These are phyloP conservation scores for Dictyostelium capitatum DNA, from an alignment of 78 protist species.

Conservation along the genomic window DNA sequence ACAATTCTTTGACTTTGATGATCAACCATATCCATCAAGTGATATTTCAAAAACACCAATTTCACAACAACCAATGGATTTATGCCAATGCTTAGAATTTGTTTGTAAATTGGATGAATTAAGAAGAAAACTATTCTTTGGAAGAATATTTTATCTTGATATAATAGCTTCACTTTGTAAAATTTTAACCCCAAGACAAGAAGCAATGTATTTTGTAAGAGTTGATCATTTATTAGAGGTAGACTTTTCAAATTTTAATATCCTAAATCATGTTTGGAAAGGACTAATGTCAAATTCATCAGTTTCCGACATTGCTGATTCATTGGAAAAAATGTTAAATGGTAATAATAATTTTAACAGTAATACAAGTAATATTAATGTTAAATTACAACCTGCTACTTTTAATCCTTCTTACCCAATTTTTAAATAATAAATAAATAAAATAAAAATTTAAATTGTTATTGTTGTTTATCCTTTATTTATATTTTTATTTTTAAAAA, in stretches of 20 bases:
- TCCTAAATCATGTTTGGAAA: constrained; percentile 58
- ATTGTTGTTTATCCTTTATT: too few species aligned
- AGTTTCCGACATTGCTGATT: too few species aligned
- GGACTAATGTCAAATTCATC: constrained; percentile 2
- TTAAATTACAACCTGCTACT: too few species aligned
- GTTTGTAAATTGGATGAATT: constrained; percentile 26
- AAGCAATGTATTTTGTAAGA: constrained; percentile 43
- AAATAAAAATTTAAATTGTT: too few species aligned
- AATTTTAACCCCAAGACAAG: constrained; percentile 36
- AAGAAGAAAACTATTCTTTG: constrained; percentile 6
- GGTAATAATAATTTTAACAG: too few species aligned
- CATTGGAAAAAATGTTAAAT: too few species aligned
- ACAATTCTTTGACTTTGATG: not conserved
- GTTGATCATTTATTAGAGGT: constrained; percentile 1
- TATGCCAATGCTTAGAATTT: constrained; percentile 28
- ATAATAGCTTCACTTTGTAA: constrained; percentile 2
- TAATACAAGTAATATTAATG: too few species aligned
- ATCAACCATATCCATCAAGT: not conserved
- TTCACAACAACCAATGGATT: not conserved
- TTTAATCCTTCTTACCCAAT: too few species aligned
- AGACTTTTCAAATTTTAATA: constrained; percentile 27
- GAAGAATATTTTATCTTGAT: not conserved
- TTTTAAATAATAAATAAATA: too few species aligned
- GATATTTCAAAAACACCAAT: not conserved
- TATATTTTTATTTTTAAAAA: too few species aligned